Evolutionary conservation across 2,329 filamentous ascomycete genomes (phyloP).

Genomic region (Penicillium sp.): DNA sequence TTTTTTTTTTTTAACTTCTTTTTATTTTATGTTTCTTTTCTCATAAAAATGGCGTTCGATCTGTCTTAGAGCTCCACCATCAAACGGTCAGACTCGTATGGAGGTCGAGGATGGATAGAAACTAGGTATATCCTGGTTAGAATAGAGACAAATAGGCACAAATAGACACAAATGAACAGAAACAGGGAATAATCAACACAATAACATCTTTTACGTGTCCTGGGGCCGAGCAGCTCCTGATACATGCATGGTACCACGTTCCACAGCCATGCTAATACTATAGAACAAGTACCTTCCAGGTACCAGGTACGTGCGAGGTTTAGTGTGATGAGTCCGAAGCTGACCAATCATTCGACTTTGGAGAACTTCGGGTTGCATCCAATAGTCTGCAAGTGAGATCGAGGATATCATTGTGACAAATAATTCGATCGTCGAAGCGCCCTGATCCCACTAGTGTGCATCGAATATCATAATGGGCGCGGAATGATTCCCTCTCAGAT

Average conservation of each 20-base stretch:
- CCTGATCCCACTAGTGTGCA: neutral
- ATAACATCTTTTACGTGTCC: neutral
- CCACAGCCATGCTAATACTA: accelerated
- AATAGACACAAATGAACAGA: neutral
- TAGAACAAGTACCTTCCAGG: neutral
- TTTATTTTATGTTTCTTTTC: neutral
- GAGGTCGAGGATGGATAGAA: neutral
- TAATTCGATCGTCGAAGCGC: neutral
- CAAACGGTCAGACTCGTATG: neutral
- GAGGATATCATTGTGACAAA: neutral
- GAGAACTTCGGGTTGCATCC: neutral
- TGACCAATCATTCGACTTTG: neutral
- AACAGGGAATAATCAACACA: neutral
- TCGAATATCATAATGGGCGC: neutral
- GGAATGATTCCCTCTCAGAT: constrained; percentile 26
- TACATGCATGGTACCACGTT: neutral
- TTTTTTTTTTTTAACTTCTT: neutral
- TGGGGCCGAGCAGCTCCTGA: neutral
- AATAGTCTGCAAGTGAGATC: neutral
- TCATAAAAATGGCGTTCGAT: neutral
- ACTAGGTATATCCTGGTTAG: neutral
- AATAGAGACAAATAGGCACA: neutral
- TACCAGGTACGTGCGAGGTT: neutral
- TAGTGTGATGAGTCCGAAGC: constrained; percentile 4
- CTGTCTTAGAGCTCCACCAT: neutral